Evolutionary conservation across 2,329 filamentous ascomycete species (phyloP), one percentile per base, ranked within the genome.

Genomic region (Penicillium sp.): DNA sequence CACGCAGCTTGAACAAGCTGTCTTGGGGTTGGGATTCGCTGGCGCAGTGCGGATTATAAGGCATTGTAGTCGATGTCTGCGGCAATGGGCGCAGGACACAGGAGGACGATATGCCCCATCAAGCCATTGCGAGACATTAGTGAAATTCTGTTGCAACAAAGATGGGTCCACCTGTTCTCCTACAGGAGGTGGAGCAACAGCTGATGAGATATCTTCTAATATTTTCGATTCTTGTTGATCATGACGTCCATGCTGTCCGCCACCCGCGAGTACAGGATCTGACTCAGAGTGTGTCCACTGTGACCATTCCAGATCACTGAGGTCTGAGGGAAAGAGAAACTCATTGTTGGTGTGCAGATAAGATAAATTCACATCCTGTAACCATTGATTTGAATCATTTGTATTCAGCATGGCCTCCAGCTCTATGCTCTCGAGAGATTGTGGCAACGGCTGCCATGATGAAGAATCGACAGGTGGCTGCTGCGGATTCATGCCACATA

Each of bases 1-100:
- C 4, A 78, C 79, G 52, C 79, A 81, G 56, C 76, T 80, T 3
- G 79, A 79, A 58, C 79, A 81, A 0, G 78, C 73, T 6, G 67
- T 69, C 46, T 76, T 68, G 2, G 78, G 79, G 51, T 81, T 81
- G 0, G 79, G 79, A 52, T 81, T 81, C 23, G 71, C 77, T 0
- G 68, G 38, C 0, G 76, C 76, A 0, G 78, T 80, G 30, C 78
- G 74, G 9, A 81, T 65, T 19, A 80, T 77, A 10, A 81, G 67
- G 51, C 79, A 81, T 51, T 81, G 78, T 8, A 81, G 65, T 2
- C 77, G 74, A 38, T 75, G 70, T 3, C 68, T 70, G 42, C 69
- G 70, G 59, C 79, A 81, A 57, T 80, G 70, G 30, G 60, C 64
- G 60, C 79, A 81, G 2, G 79, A 76, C 5, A 55, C 63, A 0